Percentiles rank a stretch among this genome's conserved stretches.
These are phyloP conservation scores for Albifimbria verrucaria DNA, from an alignment of 2,329 filamentous ascomycete species.

Conservation along the genomic window DNA sequence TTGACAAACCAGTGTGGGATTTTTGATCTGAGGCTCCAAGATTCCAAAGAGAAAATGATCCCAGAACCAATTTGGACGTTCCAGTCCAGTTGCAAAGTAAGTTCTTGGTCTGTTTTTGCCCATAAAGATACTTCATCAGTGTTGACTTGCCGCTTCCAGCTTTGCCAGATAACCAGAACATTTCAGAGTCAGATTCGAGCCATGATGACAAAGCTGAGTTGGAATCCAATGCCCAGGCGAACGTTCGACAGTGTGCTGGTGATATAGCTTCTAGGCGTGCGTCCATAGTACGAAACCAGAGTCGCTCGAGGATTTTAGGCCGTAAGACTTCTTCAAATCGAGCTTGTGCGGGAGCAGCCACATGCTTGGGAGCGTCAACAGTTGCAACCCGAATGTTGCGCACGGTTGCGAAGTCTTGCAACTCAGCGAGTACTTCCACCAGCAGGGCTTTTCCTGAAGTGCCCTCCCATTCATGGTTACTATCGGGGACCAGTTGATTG, in stretches of 20 bases:
- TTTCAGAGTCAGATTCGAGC: background rate
- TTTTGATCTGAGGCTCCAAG: conserved; percentile 2
- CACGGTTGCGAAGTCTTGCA: background rate
- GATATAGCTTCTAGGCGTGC: background rate
- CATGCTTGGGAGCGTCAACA: background rate
- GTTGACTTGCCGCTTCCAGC: conserved; percentile 7
- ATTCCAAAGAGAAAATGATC: conserved; percentile 4
- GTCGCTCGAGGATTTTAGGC: background rate
- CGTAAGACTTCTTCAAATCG: background rate
- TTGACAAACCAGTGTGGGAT: background rate
- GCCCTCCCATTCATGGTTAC: background rate
- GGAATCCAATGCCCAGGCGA: background rate
- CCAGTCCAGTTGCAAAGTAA: background rate
- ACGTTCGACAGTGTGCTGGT: background rate
- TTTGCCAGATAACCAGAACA: conserved; percentile 7
- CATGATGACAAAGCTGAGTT: background rate
- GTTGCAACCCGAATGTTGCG: background rate
- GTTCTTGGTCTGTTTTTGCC: background rate
- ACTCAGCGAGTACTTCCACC: background rate
- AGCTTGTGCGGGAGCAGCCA: background rate
- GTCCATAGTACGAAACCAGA: conserved; percentile 2
- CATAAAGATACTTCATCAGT: conserved; percentile 1
- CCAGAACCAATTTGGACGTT: background rate
- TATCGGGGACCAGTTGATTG: background rate
- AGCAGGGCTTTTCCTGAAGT: background rate